Conservation (phyloP, 1,139 yeast species). For the Saccharomyces hybrid region DNA sequence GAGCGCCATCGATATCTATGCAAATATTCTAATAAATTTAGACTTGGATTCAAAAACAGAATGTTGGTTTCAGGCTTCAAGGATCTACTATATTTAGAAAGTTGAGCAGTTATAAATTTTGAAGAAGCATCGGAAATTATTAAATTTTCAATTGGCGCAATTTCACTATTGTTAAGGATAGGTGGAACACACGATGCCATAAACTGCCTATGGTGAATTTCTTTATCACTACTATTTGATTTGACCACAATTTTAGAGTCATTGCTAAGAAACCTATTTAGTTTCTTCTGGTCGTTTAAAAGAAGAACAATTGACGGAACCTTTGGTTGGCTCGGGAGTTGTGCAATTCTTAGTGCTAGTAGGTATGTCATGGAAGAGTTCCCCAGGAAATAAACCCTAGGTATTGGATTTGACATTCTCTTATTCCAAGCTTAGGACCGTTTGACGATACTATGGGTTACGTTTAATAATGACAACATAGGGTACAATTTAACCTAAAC, state of each 20-base stretch:
- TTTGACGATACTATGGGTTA: too few species aligned
- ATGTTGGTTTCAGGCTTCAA: slow-evolving; percentile 44
- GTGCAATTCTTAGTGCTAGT: slow-evolving; percentile 35
- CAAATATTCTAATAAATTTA: slow-evolving; percentile 53
- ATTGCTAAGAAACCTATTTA: slow-evolving; percentile 37
- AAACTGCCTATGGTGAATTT: slow-evolving; percentile 16
- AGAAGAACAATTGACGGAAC: slow-evolving; percentile 39
- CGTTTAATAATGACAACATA: neutral
- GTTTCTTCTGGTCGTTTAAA: slow-evolving; percentile 36
- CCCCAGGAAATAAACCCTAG: slow-evolving; percentile 38
- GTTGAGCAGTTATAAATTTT: slow-evolving; percentile 43
- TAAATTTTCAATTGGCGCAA: slow-evolving; percentile 42
- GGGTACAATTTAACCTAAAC: neutral
- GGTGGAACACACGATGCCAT: slow-evolving; percentile 37
- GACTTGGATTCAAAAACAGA: slow-evolving; percentile 69
- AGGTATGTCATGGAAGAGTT: slow-evolving; percentile 38
- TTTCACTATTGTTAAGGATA: slow-evolving; percentile 28
- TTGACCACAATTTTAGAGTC: slow-evolving; percentile 34
- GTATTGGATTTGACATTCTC: slow-evolving; percentile 13
- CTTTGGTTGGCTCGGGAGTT: slow-evolving; percentile 30
- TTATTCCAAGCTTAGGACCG: neutral
- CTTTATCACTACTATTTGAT: slow-evolving; percentile 11
- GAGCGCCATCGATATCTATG: slow-evolving; percentile 47
- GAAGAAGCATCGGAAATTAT: slow-evolving; percentile 42
- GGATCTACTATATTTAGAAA: slow-evolving; percentile 39